phyloP scores from a whole-genome alignment of 139 green algal genomes.

The Mychonastes homosphaera region DNA sequence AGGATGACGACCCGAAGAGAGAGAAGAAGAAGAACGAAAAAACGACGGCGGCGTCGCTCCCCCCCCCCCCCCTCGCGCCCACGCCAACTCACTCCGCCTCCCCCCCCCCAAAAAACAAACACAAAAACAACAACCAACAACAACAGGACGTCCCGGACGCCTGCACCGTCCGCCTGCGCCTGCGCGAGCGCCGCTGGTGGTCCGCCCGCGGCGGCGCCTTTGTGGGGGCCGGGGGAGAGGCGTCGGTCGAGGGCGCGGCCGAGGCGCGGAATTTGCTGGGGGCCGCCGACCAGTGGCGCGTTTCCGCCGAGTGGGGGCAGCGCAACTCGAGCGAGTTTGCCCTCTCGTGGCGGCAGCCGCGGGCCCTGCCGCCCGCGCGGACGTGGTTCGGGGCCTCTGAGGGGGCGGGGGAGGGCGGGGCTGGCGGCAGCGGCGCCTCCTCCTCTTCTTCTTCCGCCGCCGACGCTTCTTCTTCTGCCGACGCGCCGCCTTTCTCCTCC shows the following conservation, averaged over 20 bases:
- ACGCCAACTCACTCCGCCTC: background rate
- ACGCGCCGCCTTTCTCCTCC: background rate
- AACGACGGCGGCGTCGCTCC: background rate
- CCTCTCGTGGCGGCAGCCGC: constrained; percentile 31
- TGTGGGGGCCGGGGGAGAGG: constrained; percentile 40
- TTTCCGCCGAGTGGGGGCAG: constrained; percentile 37
- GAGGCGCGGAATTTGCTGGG: constrained; percentile 41
- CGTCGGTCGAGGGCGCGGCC: constrained; percentile 36
- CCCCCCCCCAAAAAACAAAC: background rate
- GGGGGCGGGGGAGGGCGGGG: background rate
- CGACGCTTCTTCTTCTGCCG: background rate
- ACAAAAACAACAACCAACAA: too few species aligned
- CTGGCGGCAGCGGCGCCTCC: background rate
- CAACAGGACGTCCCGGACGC: constrained; percentile 24
- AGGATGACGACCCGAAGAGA: too few species aligned
- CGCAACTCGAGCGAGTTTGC: constrained; percentile 36
- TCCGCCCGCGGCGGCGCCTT: constrained; percentile 50
- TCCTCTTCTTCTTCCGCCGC: background rate
- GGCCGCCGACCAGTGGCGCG: constrained; percentile 33
- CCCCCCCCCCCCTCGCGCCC: background rate
- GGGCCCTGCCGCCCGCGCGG: constrained; percentile 14
- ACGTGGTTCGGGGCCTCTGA: too few species aligned
- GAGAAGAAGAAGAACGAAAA: too few species aligned
- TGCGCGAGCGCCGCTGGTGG: constrained; percentile 43
- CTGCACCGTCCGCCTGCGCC: constrained; percentile 37